These are phyloP conservation scores for Phallus indusiatus DNA, from an alignment of 768 basidiomycete genomes.

Conservation along the genomic window DNA sequence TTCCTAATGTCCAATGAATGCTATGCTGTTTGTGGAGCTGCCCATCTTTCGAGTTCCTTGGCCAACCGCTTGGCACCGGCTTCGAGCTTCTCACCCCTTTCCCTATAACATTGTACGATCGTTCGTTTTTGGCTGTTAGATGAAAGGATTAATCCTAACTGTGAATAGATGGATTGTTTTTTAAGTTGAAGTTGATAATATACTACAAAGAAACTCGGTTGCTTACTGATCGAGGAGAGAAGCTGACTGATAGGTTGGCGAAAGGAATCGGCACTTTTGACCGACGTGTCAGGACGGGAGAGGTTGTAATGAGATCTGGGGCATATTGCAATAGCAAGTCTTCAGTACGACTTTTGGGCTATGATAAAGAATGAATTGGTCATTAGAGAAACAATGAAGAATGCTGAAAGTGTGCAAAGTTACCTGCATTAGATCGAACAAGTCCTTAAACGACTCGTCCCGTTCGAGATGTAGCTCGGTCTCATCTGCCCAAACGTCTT, in stretches of 20 bases:
- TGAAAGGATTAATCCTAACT: neutral
- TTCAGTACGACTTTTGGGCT: conserved; percentile 68
- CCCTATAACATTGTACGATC: conserved; percentile 1
- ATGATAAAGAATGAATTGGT: conserved; percentile 19
- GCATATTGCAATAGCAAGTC: conserved; percentile 51
- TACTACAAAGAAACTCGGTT: too few species aligned
- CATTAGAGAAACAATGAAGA: neutral
- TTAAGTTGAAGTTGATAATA: neutral
- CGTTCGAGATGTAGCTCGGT: conserved; percentile 65
- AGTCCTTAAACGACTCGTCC: conserved; percentile 67
- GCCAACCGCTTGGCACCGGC: neutral
- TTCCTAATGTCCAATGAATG: neutral
- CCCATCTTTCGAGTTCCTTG: neutral
- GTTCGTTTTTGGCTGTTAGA: conserved; percentile 1
- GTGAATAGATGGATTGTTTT: neutral
- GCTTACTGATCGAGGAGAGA: conserved; percentile 6
- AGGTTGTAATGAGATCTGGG: conserved; percentile 23
- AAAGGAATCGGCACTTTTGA: conserved; percentile 1
- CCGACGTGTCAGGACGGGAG: neutral
- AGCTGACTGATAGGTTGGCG: neutral
- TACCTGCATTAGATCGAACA: conserved; percentile 51
- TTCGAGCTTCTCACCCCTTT: conserved; percentile 2
- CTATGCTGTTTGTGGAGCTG: neutral
- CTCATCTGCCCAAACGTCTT: conserved; percentile 72
- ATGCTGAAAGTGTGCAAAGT: too few species aligned